Percentiles rank a stretch among this genome's conserved stretches.
Conservation (phyloP, 73 alveolate genomes). For the Durusdinium trenchii region DNA sequence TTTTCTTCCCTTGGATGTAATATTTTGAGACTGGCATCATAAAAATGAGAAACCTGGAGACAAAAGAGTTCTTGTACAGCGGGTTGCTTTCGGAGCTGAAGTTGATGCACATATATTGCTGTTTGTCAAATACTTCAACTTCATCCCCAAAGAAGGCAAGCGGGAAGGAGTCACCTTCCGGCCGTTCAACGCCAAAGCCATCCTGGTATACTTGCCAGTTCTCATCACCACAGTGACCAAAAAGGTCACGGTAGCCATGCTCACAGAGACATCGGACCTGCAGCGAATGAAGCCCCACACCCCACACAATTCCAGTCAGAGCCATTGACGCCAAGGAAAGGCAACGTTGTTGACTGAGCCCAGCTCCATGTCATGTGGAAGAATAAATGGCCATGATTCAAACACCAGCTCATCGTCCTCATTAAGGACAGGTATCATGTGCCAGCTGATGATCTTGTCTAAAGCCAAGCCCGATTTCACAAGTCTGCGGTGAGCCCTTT, state of each 20-base stretch:
- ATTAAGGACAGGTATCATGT: not conserved
- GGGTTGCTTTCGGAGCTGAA: not conserved
- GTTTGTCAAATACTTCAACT: not conserved
- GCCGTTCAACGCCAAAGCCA: not conserved
- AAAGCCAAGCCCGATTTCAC: not conserved
- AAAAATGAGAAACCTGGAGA: not conserved
- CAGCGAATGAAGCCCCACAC: not conserved
- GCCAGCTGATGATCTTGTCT: too few species aligned
- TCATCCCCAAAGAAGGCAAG: not conserved
- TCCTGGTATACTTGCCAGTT: not conserved
- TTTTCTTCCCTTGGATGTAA: not conserved
- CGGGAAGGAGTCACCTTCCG: not conserved
- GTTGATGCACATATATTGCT: not conserved
- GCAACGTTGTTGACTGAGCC: too few species aligned
- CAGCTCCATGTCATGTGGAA: not conserved
- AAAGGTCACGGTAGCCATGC: not conserved
- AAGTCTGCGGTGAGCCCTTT: too few species aligned
- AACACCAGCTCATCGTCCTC: not conserved
- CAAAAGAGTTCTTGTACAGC: not conserved
- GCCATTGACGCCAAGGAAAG: not conserved
- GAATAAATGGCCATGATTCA: not conserved
- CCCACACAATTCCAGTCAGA: not conserved
- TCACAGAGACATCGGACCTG: not conserved
- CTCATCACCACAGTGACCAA: not conserved
- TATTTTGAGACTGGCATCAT: not conserved